These are phyloP conservation scores for Knufia petricola DNA, from an alignment of 2,329 filamentous ascomycete genomes.

Conservation along the genomic window DNA sequence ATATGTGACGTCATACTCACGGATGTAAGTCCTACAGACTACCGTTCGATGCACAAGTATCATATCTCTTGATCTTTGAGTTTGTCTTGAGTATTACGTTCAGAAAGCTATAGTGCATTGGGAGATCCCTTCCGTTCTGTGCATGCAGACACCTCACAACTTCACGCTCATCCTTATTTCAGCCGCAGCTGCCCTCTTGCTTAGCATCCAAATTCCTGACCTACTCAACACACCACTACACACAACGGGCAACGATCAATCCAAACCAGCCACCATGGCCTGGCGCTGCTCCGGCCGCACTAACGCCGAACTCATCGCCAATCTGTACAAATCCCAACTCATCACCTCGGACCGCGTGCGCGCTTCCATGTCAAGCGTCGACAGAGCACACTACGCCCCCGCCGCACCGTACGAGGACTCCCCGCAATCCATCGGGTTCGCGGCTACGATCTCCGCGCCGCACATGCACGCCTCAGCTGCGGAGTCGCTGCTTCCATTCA, in stretches of 20 bases:
- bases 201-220: background rate
- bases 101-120: no score
- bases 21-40: no score
- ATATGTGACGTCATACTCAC: no score
- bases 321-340: slow-evolving; percentile 61
- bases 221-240: background rate
- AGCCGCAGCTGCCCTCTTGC: background rate
- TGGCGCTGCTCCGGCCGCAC: slow-evolving; percentile 73
- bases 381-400: slow-evolving; percentile 65
- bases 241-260: background rate
- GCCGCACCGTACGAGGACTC: slow-evolving; percentile 60
- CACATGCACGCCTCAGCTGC: slow-evolving; percentile 63
- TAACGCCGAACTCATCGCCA: slow-evolving; percentile 68
- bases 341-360: slow-evolving; percentile 65
- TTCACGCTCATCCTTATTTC: background rate
- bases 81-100: no score
- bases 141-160: no score
- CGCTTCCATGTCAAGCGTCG: slow-evolving; percentile 78
- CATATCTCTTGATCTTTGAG: no score
- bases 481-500: slow-evolving; percentile 51
- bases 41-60: no score
- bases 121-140: no score
- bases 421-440: slow-evolving; percentile 58
- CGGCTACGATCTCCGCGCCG: slow-evolving; percentile 61
- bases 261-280: slow-evolving; percentile 54